phyloP scores from a whole-genome alignment of 441 rosid species.

The Raphanus hybrid region DNA sequence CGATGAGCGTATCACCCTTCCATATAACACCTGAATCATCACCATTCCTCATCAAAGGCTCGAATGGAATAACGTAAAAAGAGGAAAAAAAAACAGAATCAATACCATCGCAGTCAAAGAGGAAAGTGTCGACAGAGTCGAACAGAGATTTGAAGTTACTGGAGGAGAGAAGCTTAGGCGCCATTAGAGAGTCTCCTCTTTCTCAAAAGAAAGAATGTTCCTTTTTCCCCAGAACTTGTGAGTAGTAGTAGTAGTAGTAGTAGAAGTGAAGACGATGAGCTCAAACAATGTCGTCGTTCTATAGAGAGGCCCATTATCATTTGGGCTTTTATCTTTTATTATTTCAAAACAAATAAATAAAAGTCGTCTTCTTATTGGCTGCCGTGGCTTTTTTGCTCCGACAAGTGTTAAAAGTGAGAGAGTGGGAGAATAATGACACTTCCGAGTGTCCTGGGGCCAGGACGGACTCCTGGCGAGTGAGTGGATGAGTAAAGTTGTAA shows the following conservation, averaged over 20 bases:
- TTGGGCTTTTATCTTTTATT: not conserved
- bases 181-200: conserved; percentile 28
- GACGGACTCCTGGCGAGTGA: too few species aligned
- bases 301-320: not conserved
- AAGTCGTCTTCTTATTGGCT: not conserved
- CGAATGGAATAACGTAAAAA: too few species aligned
- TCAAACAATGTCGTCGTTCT: not conserved
- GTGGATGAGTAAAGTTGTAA: too few species aligned
- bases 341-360: not conserved
- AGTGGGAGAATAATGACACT: too few species aligned
- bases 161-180: conserved; percentile 57
- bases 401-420: not conserved
- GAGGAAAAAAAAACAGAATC: not conserved
- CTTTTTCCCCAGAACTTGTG: conserved; percentile 6
- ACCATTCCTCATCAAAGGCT: not conserved
- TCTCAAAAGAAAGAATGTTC: not conserved
- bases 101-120: conserved; percentile 90
- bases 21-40: conserved; percentile 76
- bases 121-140: conserved; percentile 84
- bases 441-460: too few species aligned
- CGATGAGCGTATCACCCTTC: conserved; percentile 86
- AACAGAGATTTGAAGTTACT: conserved; percentile 53
- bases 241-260: not conserved
- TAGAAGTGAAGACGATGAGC: not conserved
- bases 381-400: not conserved